Percentiles rank a stretch among this genome's conserved stretches.
Conservation (phyloP, 768 basidiomycete species). For the Hypsizygus marmoreus region DNA sequence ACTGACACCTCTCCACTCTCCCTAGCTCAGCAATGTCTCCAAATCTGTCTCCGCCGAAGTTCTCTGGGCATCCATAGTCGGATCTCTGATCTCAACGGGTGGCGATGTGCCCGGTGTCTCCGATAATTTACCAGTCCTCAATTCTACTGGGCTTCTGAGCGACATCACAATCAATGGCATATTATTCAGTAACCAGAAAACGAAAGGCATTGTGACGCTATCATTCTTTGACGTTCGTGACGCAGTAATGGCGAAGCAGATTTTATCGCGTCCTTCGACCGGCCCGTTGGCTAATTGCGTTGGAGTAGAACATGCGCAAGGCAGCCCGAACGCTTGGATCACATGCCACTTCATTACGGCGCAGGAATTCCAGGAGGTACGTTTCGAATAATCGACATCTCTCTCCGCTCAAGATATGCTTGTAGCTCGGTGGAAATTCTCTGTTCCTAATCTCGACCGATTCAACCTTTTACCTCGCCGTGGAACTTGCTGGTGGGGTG, state of each 20-base stretch:
- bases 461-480: constrained; percentile 51
- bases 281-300: constrained; percentile 32
- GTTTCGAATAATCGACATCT: constrained; percentile 14
- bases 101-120: constrained; percentile 1
- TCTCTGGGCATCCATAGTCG: constrained; percentile 29
- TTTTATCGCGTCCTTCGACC: constrained; percentile 34
- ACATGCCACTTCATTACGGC: constrained; percentile 47
- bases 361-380: constrained; percentile 47
- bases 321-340: constrained; percentile 28
- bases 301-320: constrained; percentile 24
- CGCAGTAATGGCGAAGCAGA: constrained; percentile 45
- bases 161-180: constrained; percentile 52
- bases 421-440: constrained; percentile 57
- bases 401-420: constrained; percentile 10
- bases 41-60: constrained; percentile 24
- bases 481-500: constrained; percentile 23
- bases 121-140: constrained; percentile 5
- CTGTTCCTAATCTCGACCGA: constrained; percentile 52
- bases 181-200: constrained; percentile 50
- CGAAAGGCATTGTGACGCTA: constrained; percentile 54
- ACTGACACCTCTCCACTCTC: neutral
- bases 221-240: constrained; percentile 65
- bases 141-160: constrained; percentile 5
- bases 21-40: constrained; percentile 41
- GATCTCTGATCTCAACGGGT: constrained; percentile 18